Evolutionary conservation across 2,329 filamentous ascomycete species (phyloP).

Genomic region (Fusarium drepaniforme): DNA sequence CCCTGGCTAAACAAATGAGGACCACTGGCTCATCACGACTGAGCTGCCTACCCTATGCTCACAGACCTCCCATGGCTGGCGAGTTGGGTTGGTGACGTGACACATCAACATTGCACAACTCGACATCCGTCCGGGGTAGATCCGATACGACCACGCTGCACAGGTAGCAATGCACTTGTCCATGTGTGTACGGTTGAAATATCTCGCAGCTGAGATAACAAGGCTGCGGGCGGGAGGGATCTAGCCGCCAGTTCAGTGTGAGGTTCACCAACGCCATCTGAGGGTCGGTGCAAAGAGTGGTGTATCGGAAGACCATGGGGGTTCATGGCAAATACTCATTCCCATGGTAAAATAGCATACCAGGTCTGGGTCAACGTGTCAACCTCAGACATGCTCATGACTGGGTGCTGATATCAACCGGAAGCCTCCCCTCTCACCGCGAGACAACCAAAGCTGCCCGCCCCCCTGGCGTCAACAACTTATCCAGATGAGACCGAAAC

Average conservation of each 20-base stretch:
- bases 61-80: neutral
- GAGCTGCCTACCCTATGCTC: neutral
- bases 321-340: neutral
- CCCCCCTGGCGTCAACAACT: neutral
- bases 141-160: neutral
- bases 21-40: neutral
- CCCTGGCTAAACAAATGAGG: neutral
- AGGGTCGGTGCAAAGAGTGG: neutral
- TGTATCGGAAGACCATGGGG: neutral
- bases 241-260: neutral
- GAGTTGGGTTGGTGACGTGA: neutral
- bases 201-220: neutral
- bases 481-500: slow-evolving; percentile 3
- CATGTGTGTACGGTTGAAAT: neutral
- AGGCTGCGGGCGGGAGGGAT: neutral
- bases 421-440: neutral
- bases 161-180: neutral
- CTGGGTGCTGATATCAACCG: neutral
- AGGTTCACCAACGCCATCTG: neutral
- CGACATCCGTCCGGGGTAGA: neutral
- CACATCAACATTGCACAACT: neutral
- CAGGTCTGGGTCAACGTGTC: neutral
- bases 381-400: neutral
- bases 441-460: neutral
- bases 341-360: neutral